Conservation (phyloP, 2,329 filamentous ascomycete species). For the Diaporthe sp. region DNA sequence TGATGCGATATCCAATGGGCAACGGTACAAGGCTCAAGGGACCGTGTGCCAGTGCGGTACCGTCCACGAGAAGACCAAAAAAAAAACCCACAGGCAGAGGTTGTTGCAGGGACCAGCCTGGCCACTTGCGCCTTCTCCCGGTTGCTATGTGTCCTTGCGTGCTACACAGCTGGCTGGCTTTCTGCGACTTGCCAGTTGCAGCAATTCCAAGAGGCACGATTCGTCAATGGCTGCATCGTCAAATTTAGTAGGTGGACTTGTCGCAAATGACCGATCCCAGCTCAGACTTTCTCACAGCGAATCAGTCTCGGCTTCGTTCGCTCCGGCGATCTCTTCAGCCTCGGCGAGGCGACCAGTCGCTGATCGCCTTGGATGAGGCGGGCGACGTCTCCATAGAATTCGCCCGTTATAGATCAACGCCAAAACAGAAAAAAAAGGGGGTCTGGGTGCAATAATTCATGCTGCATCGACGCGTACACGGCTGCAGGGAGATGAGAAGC, state of each 20-base stretch:
- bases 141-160: not conserved
- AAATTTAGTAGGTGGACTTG: constrained; percentile 27
- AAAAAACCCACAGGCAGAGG: not conserved
- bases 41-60: not conserved
- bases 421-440: constrained; percentile 9
- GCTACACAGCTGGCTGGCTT: constrained; percentile 7
- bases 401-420: constrained; percentile 27
- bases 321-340: constrained; percentile 38
- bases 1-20: constrained; percentile 25
- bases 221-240: constrained; percentile 31
- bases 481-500: constrained; percentile 8
- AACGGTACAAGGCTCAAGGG: not conserved
- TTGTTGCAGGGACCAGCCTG: constrained; percentile 19
- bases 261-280: constrained; percentile 32
- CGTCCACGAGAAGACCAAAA: not conserved
- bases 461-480: constrained; percentile 1
- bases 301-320: constrained; percentile 22
- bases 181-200: not conserved
- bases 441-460: constrained; percentile 6
- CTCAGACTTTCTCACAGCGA: constrained; percentile 33
- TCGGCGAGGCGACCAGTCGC: constrained; percentile 38
- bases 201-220: constrained; percentile 24
- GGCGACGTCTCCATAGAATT: constrained; percentile 18
- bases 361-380: constrained; percentile 38
- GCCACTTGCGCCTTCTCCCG: not conserved